Evolutionary conservation across 441 rosid genomes (phyloP), one percentile per base, ranked within the genome.

Genomic region (Euphorbia celastroides): DNA sequence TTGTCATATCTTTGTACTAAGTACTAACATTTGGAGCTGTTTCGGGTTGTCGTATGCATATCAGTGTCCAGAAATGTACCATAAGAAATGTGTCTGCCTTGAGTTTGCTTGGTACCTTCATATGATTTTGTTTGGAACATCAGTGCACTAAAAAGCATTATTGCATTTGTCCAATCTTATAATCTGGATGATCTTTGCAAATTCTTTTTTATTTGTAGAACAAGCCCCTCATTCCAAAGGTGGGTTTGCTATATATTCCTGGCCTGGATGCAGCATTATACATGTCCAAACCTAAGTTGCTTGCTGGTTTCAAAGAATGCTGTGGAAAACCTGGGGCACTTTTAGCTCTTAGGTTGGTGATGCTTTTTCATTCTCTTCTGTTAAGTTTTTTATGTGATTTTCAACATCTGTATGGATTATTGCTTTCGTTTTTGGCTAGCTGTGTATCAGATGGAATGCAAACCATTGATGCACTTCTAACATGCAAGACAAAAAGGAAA

Each of bases 211-310:
- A 14, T 78, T 72, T 85, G 84, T 88, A 94, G 99, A 92, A 94
- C 80, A 94, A 79, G 80, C 97, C 97, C 68, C 78, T 94, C 66
- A 87, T 94, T 70, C 92, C 91, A 1, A 94, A 94, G 72, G 99
- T 94, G 78, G 92, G 84, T 50, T 58, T 92, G 96, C 87, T 92
- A 34, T 92, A 88, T 77, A 80, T 89, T 61, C 99, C 99, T 77
- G 97, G 99, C 67, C 80, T 94, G 67, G 99, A 89, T 75, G 96
- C 99, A 28, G 85, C 88, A 72, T 66, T 94, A 65, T 94, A 86
- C 78, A 76, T 92, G 64, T 85, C 99, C 36, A 88, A 84, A 66
- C 76, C 90, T 41, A 94, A 83, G 82, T 34, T 68, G 60, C 90
- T 94, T 75, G 44, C 85, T 70, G 77, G 86, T 70, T 81, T 94